phyloP scores from a whole-genome alignment of 2,329 filamentous ascomycete genomes.

The Penicillium occitanis region DNA sequence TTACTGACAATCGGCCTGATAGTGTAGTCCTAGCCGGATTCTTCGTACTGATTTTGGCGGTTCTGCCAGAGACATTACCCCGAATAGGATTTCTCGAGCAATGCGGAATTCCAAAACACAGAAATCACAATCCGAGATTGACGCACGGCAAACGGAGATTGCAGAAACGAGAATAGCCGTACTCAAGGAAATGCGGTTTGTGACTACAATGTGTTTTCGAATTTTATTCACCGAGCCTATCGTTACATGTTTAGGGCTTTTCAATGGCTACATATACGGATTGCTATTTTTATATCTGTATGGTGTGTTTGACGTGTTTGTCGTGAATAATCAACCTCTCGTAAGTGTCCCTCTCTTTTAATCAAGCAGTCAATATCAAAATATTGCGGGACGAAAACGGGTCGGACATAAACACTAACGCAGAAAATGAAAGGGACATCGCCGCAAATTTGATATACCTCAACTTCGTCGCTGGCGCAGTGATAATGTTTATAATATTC shows the following conservation, averaged over 20 bases:
- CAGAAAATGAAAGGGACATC: constrained; percentile 36
- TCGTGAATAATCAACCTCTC: constrained; percentile 44
- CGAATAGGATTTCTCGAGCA: constrained; percentile 10
- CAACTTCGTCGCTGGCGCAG: constrained; percentile 29
- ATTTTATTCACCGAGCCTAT: constrained; percentile 48
- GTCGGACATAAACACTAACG: neutral
- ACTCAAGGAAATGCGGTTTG: constrained; percentile 41
- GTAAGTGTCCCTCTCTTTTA: constrained; percentile 37
- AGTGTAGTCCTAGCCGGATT: constrained; percentile 10
- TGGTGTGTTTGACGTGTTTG: constrained; percentile 46
- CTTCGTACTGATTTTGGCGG: neutral
- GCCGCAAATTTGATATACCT: constrained; percentile 29
- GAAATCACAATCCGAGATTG: neutral
- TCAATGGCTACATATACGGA: constrained; percentile 47
- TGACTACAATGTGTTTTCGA: constrained; percentile 45
- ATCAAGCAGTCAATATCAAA: neutral
- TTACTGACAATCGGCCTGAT: neutral
- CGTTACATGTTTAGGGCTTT: constrained; percentile 42
- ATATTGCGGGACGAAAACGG: neutral
- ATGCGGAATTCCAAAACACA: constrained; percentile 25
- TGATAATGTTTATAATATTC: constrained; percentile 42
- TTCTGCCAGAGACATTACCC: constrained; percentile 10
- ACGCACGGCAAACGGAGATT: constrained; percentile 22
- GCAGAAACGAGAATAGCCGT: constrained; percentile 39
- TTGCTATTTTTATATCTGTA: constrained; percentile 47